Evolutionary conservation across 257 asterid species (phyloP).

Genomic region (Solanum medicagineum): DNA sequence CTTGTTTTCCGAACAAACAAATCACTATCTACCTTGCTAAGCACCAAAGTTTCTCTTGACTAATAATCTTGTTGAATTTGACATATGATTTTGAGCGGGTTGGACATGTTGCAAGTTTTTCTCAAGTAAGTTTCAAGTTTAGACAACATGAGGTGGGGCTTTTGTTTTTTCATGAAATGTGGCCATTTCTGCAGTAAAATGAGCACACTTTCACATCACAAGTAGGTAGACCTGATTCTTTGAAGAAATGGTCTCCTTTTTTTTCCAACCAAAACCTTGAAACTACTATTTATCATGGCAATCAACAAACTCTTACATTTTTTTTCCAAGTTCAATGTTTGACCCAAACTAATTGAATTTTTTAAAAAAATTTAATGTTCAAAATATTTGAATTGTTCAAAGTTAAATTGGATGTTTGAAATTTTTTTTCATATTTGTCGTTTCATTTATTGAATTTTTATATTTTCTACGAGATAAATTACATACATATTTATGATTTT

Average conservation of each 20-base stretch:
- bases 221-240: conserved; percentile 36
- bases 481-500: too few relatives aligned
- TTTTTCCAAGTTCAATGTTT: neutral
- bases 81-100: neutral
- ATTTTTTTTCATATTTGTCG: too few relatives aligned
- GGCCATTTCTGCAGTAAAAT: neutral
- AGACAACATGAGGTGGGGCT: neutral
- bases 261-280: conserved; percentile 7
- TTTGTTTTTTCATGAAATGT: neutral
- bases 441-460: too few relatives aligned
- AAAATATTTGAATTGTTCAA: too few relatives aligned
- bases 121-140: neutral
- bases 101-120: neutral
- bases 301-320: neutral
- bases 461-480: too few relatives aligned
- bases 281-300: neutral
- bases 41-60: neutral
- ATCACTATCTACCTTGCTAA: neutral
- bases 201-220: neutral
- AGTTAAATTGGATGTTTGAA: too few relatives aligned
- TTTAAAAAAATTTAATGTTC: too few relatives aligned
- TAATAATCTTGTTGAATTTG: neutral
- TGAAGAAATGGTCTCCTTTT: conserved; percentile 31
- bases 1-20: neutral
- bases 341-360: neutral